phyloP scores from a whole-genome alignment of 2,329 filamentous ascomycete species.

The Aspergillus alliaceus region DNA sequence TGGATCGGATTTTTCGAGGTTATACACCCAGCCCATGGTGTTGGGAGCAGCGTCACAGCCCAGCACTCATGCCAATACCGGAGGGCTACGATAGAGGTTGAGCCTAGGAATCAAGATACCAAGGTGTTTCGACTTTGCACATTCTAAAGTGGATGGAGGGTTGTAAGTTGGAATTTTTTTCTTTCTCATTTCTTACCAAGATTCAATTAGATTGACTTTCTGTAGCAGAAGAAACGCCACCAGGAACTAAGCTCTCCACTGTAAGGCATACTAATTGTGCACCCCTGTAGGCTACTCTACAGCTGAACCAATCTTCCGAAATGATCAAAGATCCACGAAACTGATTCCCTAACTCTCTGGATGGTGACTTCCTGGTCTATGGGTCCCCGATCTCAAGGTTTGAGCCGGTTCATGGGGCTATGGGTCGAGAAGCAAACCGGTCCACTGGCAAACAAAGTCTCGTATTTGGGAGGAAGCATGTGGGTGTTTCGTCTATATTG shows the following conservation, averaged over 20 bases:
- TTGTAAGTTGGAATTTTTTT: background rate
- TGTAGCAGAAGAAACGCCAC: background rate
- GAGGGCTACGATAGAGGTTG: background rate
- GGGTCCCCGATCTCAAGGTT: background rate
- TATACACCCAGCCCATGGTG: conserved; percentile 32
- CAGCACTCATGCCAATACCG: background rate
- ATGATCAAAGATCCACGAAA: too few species aligned
- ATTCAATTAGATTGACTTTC: background rate
- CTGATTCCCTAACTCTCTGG: background rate
- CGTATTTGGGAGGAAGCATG: too few species aligned
- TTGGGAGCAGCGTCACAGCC: background rate
- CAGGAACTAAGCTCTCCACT: background rate
- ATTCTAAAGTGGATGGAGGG: background rate
- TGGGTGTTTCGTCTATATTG: too few species aligned
- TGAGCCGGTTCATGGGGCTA: background rate
- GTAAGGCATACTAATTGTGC: background rate
- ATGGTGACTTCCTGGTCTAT: background rate
- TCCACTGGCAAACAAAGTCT: too few species aligned
- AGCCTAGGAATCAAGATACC: background rate
- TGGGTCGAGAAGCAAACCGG: background rate
- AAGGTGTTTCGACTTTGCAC: background rate
- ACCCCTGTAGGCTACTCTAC: background rate
- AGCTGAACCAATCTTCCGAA: background rate
- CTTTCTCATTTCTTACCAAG: background rate
- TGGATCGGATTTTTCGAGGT: conserved; percentile 24